Percentiles rank a stretch among this genome's conserved stretches.
Conservation (phyloP, 148 eudicot species). For the Talinum fruticosum region DNA sequence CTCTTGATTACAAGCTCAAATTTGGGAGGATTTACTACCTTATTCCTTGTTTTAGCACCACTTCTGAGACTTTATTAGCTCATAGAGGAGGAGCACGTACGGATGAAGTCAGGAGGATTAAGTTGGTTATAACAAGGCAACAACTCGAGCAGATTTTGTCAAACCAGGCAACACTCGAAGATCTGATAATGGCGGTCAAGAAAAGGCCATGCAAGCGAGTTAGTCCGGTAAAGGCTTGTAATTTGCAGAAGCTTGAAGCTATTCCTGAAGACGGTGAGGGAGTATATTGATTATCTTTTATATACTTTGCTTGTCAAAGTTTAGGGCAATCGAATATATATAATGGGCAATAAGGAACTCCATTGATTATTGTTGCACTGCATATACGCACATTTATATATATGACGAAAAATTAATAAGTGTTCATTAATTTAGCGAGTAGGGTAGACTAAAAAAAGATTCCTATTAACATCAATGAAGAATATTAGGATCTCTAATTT, state of each 20-base stretch:
- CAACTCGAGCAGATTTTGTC: conserved; percentile 51
- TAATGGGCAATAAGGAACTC: no score
- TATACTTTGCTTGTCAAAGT: no score
- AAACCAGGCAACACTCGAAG: conserved; percentile 28
- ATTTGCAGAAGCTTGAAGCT: conserved; percentile 34
- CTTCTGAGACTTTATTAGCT: neutral
- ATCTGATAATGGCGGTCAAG: conserved; percentile 22
- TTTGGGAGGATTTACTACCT: conserved; percentile 29
- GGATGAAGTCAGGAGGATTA: conserved; percentile 42
- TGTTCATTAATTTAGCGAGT: no score
- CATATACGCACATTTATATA: no score
- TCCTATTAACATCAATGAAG: no score
- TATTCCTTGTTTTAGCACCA: conserved; percentile 18
- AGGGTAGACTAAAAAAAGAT: no score
- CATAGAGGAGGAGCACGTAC: neutral
- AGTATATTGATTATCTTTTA: neutral
- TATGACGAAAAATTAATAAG: no score
- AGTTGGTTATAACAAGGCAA: conserved; percentile 58
- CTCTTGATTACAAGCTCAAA: conserved; percentile 27
- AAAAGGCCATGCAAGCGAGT: conserved; percentile 10
- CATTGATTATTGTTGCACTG: no score
- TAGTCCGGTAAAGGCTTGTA: conserved; percentile 18
- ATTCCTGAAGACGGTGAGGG: conserved; percentile 43
- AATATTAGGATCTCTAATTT: no score
- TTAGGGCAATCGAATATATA: no score